Evolutionary conservation across 768 basidiomycete genomes (phyloP).

Genomic region (Suillus bovinus): DNA sequence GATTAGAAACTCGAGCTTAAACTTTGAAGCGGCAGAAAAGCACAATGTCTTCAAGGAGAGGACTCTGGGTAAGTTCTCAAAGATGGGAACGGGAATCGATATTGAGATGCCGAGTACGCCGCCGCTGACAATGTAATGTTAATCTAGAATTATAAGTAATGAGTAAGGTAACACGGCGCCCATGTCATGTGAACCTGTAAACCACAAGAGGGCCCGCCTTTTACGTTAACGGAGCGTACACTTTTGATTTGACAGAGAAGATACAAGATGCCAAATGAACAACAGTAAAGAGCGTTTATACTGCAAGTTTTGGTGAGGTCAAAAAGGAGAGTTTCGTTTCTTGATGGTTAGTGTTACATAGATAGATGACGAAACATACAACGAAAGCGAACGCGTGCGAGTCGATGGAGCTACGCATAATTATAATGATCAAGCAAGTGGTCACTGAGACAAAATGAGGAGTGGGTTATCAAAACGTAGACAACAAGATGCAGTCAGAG

Average conservation of each 20-base stretch:
- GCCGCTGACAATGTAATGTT: not conserved
- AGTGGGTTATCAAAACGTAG: conserved; percentile 10
- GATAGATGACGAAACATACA: conserved; percentile 12
- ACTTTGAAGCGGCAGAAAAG: not conserved
- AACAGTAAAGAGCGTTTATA: not conserved
- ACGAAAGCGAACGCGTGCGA: conserved; percentile 6
- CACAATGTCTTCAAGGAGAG: not conserved
- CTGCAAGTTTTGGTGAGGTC: conserved; percentile 15
- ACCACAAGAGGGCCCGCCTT: not conserved
- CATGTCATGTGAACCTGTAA: not conserved
- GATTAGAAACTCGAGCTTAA: not conserved
- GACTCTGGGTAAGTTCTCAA: not conserved
- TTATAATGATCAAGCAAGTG: conserved; percentile 4
- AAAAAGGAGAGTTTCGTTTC: conserved; percentile 19
- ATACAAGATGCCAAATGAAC: not conserved
- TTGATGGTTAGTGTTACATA: conserved; percentile 26
- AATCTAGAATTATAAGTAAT: not conserved
- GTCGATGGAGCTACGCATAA: conserved; percentile 6
- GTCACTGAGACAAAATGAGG: conserved; percentile 2
- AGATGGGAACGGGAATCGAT: not conserved
- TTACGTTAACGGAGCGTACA: not conserved
- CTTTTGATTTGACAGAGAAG: not conserved
- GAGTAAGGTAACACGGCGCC: not conserved
- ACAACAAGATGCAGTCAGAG: conserved; percentile 18
- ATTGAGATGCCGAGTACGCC: not conserved